phyloP scores from a whole-genome alignment of 163 green algal genomes.

The Botryococcus braunii region DNA sequence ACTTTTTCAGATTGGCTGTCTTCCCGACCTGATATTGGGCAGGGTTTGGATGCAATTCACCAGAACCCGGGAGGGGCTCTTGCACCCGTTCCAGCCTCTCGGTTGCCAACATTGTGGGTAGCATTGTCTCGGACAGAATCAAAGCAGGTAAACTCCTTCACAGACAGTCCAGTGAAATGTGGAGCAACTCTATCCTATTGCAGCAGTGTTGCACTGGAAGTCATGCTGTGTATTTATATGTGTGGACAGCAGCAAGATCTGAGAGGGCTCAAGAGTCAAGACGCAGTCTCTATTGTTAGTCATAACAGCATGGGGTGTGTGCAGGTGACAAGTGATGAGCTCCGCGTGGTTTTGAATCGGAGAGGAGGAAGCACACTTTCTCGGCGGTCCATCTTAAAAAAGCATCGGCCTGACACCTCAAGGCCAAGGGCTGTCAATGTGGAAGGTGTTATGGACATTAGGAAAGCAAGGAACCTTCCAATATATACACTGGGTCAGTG shows the following conservation, averaged over 20 bases:
- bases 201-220: too few relatives aligned
- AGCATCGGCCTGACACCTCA: not conserved
- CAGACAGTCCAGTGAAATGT: too few relatives aligned
- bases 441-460: constrained; percentile 22
- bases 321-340: constrained; percentile 32
- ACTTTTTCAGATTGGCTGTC: constrained; percentile 38
- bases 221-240: too few relatives aligned
- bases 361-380: constrained; percentile 65
- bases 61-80: constrained; percentile 68
- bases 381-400: constrained; percentile 79
- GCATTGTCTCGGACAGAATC: not conserved
- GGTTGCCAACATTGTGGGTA: constrained; percentile 20
- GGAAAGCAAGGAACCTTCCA: constrained; percentile 26
- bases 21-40: constrained; percentile 28
- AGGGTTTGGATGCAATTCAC: constrained; percentile 55
- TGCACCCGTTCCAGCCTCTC: constrained; percentile 52
- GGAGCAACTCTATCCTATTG: too few relatives aligned
- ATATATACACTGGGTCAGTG: constrained; percentile 43
- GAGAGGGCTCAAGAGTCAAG: too few relatives aligned
- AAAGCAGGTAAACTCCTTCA: too few relatives aligned
- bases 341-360: constrained; percentile 48
- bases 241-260: too few relatives aligned
- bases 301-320: not conserved
- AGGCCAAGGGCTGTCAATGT: constrained; percentile 16
- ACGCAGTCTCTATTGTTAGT: too few relatives aligned